Conservation (phyloP, 768 basidiomycete genomes). For the Tricholoma bakamatsutake region DNA sequence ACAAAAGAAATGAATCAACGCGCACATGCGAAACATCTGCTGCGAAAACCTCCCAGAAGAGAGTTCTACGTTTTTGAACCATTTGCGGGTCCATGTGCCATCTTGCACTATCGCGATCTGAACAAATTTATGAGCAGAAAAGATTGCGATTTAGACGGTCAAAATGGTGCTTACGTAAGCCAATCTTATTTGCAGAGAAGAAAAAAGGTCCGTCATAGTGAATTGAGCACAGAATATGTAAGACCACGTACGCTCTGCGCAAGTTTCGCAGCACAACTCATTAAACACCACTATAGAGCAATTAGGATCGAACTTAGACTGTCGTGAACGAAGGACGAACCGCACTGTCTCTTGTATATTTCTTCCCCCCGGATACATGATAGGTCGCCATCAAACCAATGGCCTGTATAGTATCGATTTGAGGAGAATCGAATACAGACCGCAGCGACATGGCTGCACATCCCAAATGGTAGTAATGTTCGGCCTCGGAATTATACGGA, state of each 20-base stretch:
- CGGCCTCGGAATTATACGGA: slow-evolving; percentile 54
- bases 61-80: slow-evolving; percentile 28
- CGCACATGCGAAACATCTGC: slow-evolving; percentile 30
- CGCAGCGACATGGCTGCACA: slow-evolving; percentile 48
- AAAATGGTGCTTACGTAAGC: slow-evolving; percentile 31
- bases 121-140: not conserved
- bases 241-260: slow-evolving; percentile 42
- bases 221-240: not conserved
- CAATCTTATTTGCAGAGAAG: slow-evolving; percentile 24
- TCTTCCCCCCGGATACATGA: slow-evolving; percentile 48
- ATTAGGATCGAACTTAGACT: slow-evolving; percentile 18
- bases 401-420: slow-evolving; percentile 51
- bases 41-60: slow-evolving; percentile 36
- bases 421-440: slow-evolving; percentile 48
- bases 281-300: slow-evolving; percentile 38
- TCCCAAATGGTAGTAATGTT: slow-evolving; percentile 53
- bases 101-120: slow-evolving; percentile 36
- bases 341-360: slow-evolving; percentile 39
- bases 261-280: slow-evolving; percentile 53
- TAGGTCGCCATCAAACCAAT: slow-evolving; percentile 55
- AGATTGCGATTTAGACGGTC: not conserved
- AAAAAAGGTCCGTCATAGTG: not conserved
- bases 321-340: slow-evolving; percentile 23
- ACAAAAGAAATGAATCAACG: slow-evolving; percentile 10
- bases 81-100: slow-evolving; percentile 34